phyloP scores from a whole-genome alignment of 2,329 filamentous ascomycete genomes.

The Aspergillus candidus region DNA sequence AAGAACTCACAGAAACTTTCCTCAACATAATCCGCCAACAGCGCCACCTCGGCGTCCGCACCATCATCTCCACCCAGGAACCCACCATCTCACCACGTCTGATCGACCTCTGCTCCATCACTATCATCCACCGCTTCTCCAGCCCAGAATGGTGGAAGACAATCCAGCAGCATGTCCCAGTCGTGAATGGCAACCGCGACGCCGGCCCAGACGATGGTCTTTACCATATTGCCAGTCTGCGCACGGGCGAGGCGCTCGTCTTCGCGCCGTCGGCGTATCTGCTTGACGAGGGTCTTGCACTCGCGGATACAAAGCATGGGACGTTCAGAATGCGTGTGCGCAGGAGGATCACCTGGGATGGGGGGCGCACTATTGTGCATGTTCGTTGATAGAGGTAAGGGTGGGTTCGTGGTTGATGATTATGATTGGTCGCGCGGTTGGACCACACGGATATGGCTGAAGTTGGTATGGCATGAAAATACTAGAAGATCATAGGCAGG shows the following conservation, averaged over 20 bases:
- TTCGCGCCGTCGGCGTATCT: conserved; percentile 14
- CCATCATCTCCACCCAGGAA: conserved; percentile 72
- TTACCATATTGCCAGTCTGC: background rate
- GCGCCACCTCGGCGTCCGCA: conserved; percentile 60
- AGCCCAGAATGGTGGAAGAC: conserved; percentile 57
- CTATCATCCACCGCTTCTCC: conserved; percentile 65
- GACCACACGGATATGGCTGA: no score
- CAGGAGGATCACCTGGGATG: conserved; percentile 22
- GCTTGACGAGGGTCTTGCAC: conserved; percentile 6
- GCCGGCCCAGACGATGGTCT: background rate
- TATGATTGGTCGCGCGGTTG: no score
- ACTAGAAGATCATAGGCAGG: no score
- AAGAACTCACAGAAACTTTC: conserved; percentile 56
- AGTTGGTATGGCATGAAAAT: no score
- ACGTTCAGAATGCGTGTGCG: conserved; percentile 18
- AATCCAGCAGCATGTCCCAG: conserved; percentile 46
- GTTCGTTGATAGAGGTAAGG: conserved; percentile 7
- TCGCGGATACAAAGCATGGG: conserved; percentile 13
- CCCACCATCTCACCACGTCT: conserved; percentile 64
- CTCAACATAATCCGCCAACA: conserved; percentile 62
- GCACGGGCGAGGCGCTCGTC: background rate
- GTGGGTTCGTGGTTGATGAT: no score
- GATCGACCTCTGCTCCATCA: conserved; percentile 65
- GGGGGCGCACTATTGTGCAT: conserved; percentile 17
- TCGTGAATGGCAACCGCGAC: background rate